phyloP scores from a whole-genome alignment of 805 yeast genomes.

The Saccharomycopsis malanga region DNA sequence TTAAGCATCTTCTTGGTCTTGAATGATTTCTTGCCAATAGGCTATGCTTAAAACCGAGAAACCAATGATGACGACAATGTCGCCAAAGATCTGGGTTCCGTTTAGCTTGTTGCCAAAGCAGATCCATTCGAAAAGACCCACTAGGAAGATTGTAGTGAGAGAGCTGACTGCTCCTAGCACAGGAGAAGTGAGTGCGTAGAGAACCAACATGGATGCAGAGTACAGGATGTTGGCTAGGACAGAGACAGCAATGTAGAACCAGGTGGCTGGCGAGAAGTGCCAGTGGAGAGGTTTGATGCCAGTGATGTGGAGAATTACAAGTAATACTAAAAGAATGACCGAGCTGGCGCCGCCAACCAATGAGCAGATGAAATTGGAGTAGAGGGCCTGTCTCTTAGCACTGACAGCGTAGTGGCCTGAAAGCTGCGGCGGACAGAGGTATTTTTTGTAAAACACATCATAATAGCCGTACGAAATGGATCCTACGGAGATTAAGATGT shows the following conservation, averaged over 20 bases:
- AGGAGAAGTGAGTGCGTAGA: constrained; percentile 82
- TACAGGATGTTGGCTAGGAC: constrained; percentile 58
- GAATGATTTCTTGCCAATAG: constrained; percentile 11
- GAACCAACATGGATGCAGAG: constrained; percentile 62
- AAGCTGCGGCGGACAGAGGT: constrained; percentile 57
- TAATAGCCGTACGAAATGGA: constrained; percentile 75
- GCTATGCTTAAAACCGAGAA: constrained; percentile 49
- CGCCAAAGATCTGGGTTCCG: constrained; percentile 57
- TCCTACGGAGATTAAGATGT: constrained; percentile 62
- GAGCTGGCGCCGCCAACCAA: constrained; percentile 54
- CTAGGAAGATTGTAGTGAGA: constrained; percentile 68
- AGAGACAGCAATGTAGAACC: constrained; percentile 45
- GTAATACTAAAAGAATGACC: constrained; percentile 23
- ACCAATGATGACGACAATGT: constrained; percentile 60
- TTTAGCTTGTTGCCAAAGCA: constrained; percentile 54
- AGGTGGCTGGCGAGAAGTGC: constrained; percentile 25
- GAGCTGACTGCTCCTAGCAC: constrained; percentile 68
- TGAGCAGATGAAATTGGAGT: constrained; percentile 71
- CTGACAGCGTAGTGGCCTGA: constrained; percentile 24
- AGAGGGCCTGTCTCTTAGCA: constrained; percentile 67
- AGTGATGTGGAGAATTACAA: constrained; percentile 26
- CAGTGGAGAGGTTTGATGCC: constrained; percentile 39
- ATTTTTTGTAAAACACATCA: constrained; percentile 74
- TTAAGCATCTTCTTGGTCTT: background rate
- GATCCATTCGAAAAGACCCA: constrained; percentile 70